phyloP scores from a whole-genome alignment of 2,329 filamentous ascomycete species.

The Cercospora nicotianae region DNA sequence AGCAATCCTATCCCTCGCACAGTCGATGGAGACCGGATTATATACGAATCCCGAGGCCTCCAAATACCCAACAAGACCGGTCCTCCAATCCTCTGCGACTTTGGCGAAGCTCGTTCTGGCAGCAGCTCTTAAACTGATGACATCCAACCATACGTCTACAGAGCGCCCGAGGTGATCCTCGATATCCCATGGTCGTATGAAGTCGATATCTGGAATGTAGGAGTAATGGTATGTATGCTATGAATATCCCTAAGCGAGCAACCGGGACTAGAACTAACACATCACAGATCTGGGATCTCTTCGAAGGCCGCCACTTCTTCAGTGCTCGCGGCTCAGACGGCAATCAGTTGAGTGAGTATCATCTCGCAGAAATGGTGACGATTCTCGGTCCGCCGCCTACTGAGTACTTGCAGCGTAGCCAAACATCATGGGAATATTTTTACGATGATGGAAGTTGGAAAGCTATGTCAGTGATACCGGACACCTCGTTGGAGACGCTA shows the following conservation, averaged over 20 bases:
- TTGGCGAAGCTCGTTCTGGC: conserved; percentile 26
- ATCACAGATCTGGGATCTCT: conserved; percentile 40
- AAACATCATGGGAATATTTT: conserved; percentile 14
- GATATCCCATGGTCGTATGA: conserved; percentile 38
- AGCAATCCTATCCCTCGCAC: conserved; percentile 23
- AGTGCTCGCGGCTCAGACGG: conserved; percentile 27
- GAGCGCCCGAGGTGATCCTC: conserved; percentile 41
- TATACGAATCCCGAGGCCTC: conserved; percentile 25
- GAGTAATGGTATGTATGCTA: conserved; percentile 41
- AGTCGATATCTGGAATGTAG: conserved; percentile 44
- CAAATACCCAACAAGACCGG: conserved; percentile 16
- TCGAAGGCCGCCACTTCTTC: conserved; percentile 39
- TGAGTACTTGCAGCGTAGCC: conserved; percentile 28
- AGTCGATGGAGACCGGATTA: conserved; percentile 21
- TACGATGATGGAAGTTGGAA: conserved; percentile 35
- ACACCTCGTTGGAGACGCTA: conserved; percentile 30
- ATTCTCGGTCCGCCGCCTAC: conserved; percentile 32
- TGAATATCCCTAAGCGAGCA: too few relatives aligned
- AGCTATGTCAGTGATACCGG: conserved; percentile 34
- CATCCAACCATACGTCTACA: conserved; percentile 40
- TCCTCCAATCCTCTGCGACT: conserved; percentile 24
- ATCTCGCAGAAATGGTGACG: conserved; percentile 36
- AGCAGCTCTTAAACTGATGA: conserved; percentile 29
- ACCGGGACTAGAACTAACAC: too few relatives aligned
- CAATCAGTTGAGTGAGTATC: conserved; percentile 16